Evolutionary conservation across 805 yeast genomes (phyloP), one percentile per base, ranked within the genome.

Genomic region (Myxozyma neotropica): DNA sequence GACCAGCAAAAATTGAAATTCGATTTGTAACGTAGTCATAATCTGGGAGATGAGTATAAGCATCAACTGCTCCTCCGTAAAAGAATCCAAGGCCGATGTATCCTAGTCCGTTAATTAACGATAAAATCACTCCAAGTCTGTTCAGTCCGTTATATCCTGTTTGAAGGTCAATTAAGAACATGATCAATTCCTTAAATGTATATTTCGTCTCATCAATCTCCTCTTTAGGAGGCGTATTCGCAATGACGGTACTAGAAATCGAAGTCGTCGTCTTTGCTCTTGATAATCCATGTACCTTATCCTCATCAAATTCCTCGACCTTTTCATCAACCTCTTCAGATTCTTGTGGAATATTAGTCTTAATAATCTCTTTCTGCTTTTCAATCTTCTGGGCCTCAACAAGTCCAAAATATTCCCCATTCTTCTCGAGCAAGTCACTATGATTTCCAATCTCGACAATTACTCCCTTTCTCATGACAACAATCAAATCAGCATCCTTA

Each of bases 401-500:
- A 5, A 71, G 66, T 8, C 48, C 45, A 49, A 61, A 58, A 57
- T 69, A 60, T 59, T 60, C 55, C 29, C 72, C 74, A 29, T 56
- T 31, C 27, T 17, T 29, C 1, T 50, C 67, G 10, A 71, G 13
- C 29, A 75, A 59, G 36, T 70, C 71, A 4, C 65, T 61, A 55
- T 74, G 77, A 4, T 57, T 64, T 8, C 78, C 78, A 50, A 67
- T 69, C 64, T 75, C 78, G n/a, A 71, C 78, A 58, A 80, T 81
- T 56, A 76, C 80, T 4, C 81, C 78, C 35, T 72, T 71, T 2
- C 64, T 51, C 56, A 81, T 70, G 13, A 81, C 83, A 48, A 81
- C 74, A 6, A 81, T 74, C 45, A 80, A 62, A 45, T 78, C 79
- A 58, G 83, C 80, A 59, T 79, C 80, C 59, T 73, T 74, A 46